Conservation (phyloP, 2,329 filamentous ascomycete genomes). For the Alternaria ethzedia region DNA sequence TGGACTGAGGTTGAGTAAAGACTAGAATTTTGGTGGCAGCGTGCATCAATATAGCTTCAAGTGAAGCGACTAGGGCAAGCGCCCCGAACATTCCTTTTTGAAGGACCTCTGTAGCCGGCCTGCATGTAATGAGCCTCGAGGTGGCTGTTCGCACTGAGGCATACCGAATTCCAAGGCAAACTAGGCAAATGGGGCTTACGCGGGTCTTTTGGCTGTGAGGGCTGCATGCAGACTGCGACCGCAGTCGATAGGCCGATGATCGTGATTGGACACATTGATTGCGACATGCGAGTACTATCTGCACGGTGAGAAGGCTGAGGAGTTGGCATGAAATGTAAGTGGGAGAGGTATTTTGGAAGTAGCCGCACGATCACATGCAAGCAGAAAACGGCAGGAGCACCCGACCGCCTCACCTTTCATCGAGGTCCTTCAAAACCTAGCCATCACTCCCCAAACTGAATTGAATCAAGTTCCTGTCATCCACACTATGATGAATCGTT, state of each 20-base stretch:
- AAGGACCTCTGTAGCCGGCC: slow-evolving; percentile 13
- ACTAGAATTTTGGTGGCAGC: background rate
- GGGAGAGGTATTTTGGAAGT: background rate
- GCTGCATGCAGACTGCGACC: background rate
- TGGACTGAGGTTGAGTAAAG: background rate
- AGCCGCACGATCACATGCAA: slow-evolving; percentile 3
- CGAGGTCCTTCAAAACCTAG: background rate
- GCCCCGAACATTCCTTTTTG: background rate
- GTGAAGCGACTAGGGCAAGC: background rate
- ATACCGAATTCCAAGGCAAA: slow-evolving; percentile 20
- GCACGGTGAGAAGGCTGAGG: background rate
- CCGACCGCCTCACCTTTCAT: slow-evolving; percentile 12
- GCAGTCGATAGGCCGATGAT: background rate
- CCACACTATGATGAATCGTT: background rate
- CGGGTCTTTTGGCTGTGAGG: background rate
- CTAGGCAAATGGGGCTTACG: slow-evolving; percentile 26
- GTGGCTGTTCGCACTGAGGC: slow-evolving; percentile 12
- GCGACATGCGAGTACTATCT: background rate
- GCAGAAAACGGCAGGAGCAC: slow-evolving; percentile 1
- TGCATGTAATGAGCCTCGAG: slow-evolving; percentile 14
- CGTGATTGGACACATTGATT: background rate
- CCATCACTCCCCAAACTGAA: background rate
- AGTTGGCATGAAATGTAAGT: background rate
- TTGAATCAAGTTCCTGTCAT: background rate
- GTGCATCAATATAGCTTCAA: slow-evolving; percentile 9